Evolutionary conservation across 257 asterid genomes (phyloP).

Genomic region (Fraxinus pennsylvanica): DNA sequence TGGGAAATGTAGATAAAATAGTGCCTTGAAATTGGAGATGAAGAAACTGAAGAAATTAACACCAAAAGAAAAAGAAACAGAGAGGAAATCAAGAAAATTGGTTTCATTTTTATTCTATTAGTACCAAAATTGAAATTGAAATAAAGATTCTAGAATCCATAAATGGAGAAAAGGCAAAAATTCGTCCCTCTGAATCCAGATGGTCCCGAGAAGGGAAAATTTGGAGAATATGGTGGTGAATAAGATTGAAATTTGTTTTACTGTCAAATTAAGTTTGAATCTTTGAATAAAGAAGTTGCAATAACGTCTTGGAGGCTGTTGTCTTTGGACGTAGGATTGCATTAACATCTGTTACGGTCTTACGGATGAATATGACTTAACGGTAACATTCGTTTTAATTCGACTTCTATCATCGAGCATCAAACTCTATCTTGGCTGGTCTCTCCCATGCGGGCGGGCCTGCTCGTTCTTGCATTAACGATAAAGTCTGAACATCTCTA

Average conservation of each 20-base stretch:
- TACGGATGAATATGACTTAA: no score
- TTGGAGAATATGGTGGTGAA: constrained; percentile 20
- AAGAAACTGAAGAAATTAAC: constrained; percentile 18
- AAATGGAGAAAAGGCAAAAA: neutral
- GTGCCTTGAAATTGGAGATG: constrained; percentile 35
- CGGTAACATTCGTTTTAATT: no score
- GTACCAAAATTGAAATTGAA: constrained; percentile 14
- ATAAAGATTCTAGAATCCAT: constrained; percentile 4
- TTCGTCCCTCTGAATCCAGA: neutral
- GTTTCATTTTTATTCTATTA: constrained; percentile 29
- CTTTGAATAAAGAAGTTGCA: no score
- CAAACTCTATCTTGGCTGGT: no score
- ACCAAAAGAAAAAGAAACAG: constrained; percentile 26
- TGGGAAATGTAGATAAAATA: constrained; percentile 51
- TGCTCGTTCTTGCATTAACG: no score
- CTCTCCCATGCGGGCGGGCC: no score
- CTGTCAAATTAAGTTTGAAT: no score
- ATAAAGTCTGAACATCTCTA: no score
- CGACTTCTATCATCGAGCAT: no score
- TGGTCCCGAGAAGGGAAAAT: constrained; percentile 5
- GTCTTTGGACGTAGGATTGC: constrained; percentile 25
- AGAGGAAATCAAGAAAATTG: constrained; percentile 36
- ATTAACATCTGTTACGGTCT: neutral
- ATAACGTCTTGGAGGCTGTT: constrained; percentile 13
- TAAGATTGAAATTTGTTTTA: neutral